These are phyloP conservation scores for Candida andamanensis DNA, from an alignment of 805 yeast genomes.

Conservation along the genomic window DNA sequence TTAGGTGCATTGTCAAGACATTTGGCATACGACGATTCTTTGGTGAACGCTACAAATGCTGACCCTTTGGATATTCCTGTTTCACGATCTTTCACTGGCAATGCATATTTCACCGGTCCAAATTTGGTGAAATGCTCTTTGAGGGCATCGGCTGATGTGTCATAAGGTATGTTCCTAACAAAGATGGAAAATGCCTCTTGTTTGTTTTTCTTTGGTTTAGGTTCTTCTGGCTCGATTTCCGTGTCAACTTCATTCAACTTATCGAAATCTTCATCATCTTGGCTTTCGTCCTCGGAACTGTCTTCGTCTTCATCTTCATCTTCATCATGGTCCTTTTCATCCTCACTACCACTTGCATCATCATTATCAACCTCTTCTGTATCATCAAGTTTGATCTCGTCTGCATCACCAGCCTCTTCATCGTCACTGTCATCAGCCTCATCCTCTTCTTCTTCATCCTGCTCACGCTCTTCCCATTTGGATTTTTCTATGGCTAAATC, in stretches of 20 bases:
- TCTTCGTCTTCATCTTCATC: conserved; percentile 22
- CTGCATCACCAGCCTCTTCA: conserved; percentile 36
- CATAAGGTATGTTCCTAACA: conserved; percentile 91
- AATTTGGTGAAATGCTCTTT: conserved; percentile 74
- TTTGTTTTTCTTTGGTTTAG: conserved; percentile 42
- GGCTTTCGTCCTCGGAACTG: conserved; percentile 24
- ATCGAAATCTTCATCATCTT: conserved; percentile 12
- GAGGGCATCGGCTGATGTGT: conserved; percentile 77
- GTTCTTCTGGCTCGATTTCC: conserved; percentile 13
- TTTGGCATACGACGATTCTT: conserved; percentile 54
- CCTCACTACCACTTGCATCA: conserved; percentile 22
- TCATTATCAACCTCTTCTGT: conserved; percentile 35
- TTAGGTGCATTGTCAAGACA: conserved; percentile 81
- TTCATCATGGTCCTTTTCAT: conserved; percentile 28
- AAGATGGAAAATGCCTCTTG: conserved; percentile 72
- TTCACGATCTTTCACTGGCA: conserved; percentile 83
- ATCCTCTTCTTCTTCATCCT: conserved; percentile 27
- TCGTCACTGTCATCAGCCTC: conserved; percentile 38
- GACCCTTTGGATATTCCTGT: conserved; percentile 90
- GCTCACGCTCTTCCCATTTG: conserved; percentile 65
- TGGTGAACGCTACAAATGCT: conserved; percentile 84
- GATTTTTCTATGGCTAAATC: conserved; percentile 88
- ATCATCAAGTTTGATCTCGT: conserved; percentile 31
- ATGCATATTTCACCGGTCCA: conserved; percentile 87
- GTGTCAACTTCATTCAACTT: conserved; percentile 9